Evolutionary conservation across 2,329 filamentous ascomycete species (phyloP).

Genomic region (Phaeosphaeriaceae sp.): DNA sequence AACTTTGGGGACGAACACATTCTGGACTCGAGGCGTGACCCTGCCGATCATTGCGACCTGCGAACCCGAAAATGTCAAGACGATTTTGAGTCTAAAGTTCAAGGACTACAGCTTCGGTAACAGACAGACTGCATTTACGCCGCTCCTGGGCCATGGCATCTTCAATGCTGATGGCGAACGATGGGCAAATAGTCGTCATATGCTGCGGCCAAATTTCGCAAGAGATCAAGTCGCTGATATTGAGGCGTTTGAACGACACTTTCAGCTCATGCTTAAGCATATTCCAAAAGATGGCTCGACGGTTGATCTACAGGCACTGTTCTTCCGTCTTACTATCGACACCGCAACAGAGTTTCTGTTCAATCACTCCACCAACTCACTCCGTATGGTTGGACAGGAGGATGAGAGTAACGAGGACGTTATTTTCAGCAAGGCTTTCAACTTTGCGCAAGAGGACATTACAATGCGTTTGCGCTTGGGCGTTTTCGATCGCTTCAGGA

Average conservation of each 20-base stretch:
- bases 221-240: slow-evolving; percentile 61
- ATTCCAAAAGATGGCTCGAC: slow-evolving; percentile 62
- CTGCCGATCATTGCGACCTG: slow-evolving; percentile 48
- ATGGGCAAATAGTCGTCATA: slow-evolving; percentile 51
- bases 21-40: slow-evolving; percentile 48
- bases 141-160: slow-evolving; percentile 54
- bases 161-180: slow-evolving; percentile 56
- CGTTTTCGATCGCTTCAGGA: slow-evolving; percentile 42
- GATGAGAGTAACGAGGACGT: slow-evolving; percentile 41
- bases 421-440: slow-evolving; percentile 54
- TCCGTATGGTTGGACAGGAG: slow-evolving; percentile 39
- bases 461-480: slow-evolving; percentile 47
- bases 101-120: slow-evolving; percentile 55
- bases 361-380: slow-evolving; percentile 51
- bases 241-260: slow-evolving; percentile 66
- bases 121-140: slow-evolving; percentile 45
- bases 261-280: slow-evolving; percentile 63
- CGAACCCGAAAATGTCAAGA: slow-evolving; percentile 59
- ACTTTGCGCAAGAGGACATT: slow-evolving; percentile 49
- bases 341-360: slow-evolving; percentile 59
- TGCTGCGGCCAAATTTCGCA: slow-evolving; percentile 63
- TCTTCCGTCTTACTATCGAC: slow-evolving; percentile 59
- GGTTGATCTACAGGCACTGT: slow-evolving; percentile 50
- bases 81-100: slow-evolving; percentile 53
- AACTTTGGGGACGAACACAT: slow-evolving; percentile 44